Conservation (phyloP, 768 basidiomycete species). For the Goffeauzyma gilvescens region DNA sequence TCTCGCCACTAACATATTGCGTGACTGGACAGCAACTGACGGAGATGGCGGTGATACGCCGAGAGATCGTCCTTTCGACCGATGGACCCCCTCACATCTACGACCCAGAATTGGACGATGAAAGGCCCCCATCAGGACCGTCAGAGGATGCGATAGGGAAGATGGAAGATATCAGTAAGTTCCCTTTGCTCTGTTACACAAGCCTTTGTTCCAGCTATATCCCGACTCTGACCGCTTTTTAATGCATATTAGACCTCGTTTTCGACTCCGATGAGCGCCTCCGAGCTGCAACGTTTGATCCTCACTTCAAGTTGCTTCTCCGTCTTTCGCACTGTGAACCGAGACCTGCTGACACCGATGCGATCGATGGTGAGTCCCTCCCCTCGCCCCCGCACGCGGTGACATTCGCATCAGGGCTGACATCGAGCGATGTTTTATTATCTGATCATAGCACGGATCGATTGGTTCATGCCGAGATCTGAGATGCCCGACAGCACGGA, state of each 20-base stretch:
- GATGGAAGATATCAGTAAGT: conserved; percentile 58
- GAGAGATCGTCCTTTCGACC: conserved; percentile 30
- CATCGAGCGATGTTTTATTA: too few relatives aligned
- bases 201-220: not conserved
- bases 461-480: conserved; percentile 62
- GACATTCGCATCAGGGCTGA: too few relatives aligned
- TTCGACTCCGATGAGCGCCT: conserved; percentile 57
- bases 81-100: conserved; percentile 21
- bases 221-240: not conserved
- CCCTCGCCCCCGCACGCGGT: too few relatives aligned
- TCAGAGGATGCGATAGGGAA: conserved; percentile 53
- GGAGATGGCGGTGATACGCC: conserved; percentile 23
- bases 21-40: not conserved
- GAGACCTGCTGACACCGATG: too few relatives aligned
- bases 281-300: conserved; percentile 55
- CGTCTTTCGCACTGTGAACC: too few relatives aligned
- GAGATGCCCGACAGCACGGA: conserved; percentile 50
- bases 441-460: conserved; percentile 2
- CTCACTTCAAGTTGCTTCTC: conserved; percentile 68
- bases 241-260: conserved; percentile 54
- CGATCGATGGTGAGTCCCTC: too few relatives aligned
- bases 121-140: conserved; percentile 33
- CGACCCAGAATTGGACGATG: conserved; percentile 13
- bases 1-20: not conserved
- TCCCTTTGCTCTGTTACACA: conserved; percentile 1